These are phyloP conservation scores for Kurtzmaniella natalensis DNA, from an alignment of 1,139 yeast genomes.

Conservation along the genomic window DNA sequence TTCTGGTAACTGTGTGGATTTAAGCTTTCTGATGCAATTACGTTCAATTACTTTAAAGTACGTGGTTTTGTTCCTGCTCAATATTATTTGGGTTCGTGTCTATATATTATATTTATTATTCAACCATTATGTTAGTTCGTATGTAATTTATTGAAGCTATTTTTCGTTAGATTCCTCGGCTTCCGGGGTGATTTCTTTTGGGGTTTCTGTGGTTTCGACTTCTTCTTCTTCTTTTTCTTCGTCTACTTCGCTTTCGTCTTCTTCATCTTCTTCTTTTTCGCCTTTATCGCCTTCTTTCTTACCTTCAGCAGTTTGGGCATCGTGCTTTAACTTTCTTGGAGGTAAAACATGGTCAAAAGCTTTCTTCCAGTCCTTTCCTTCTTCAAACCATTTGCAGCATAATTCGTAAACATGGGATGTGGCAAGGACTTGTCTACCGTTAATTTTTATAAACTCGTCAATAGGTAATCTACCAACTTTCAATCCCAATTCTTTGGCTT, in stretches of 20 bases:
- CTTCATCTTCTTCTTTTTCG: conserved; percentile 8
- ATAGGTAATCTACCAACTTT: conserved; percentile 81
- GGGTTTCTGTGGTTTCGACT: conserved; percentile 2
- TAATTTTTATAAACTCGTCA: conserved; percentile 74
- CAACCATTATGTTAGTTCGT: too few species aligned
- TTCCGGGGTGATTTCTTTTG: not conserved
- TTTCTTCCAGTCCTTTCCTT: conserved; percentile 67
- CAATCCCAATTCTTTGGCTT: conserved; percentile 72
- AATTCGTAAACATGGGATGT: conserved; percentile 93
- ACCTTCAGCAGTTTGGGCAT: conserved; percentile 9
- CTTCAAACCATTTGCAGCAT: conserved; percentile 74
- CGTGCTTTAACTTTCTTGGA: conserved; percentile 54
- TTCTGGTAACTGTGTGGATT: too few species aligned
- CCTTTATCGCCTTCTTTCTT: conserved; percentile 7
- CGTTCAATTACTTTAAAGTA: too few species aligned
- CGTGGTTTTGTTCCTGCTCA: too few species aligned
- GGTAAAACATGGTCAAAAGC: conserved; percentile 88
- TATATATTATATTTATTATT: too few species aligned
- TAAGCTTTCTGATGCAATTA: too few species aligned
- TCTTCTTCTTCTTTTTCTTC: not conserved
- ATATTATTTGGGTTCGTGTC: too few species aligned
- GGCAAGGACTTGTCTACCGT: conserved; percentile 86
- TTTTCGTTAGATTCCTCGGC: not conserved
- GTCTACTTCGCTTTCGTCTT: conserved; percentile 8
- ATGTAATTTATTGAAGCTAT: too few species aligned